These are phyloP conservation scores for Choanephora cucurbitarum DNA, from an alignment of 371 early-diverging fungal genomes.

Conservation along the genomic window DNA sequence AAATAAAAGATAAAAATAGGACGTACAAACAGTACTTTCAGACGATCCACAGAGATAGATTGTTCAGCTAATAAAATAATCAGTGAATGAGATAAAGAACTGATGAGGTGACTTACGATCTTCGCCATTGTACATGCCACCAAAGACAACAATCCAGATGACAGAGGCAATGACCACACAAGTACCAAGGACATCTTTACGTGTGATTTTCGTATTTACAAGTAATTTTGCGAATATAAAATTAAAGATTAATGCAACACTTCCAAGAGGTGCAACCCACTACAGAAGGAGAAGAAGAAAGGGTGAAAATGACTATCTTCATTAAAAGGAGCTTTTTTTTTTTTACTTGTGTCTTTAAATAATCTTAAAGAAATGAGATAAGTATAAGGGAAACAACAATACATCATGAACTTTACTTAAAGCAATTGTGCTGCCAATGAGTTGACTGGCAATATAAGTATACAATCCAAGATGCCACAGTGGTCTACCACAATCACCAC, in stretches of 20 bases:
- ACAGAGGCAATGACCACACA: conserved; percentile 66
- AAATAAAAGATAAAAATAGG: conserved; percentile 69
- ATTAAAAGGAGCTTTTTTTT: no score
- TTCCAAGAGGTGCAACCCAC: conserved; percentile 76
- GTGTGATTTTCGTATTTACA: conserved; percentile 67
- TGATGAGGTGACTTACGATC: conserved; percentile 64
- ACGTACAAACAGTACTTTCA: conserved; percentile 60
- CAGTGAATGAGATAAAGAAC: no score
- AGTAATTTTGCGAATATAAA: conserved; percentile 71
- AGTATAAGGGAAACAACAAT: no score
- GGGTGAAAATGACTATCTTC: no score
- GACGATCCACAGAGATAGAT: conserved; percentile 54
- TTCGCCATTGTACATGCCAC: conserved; percentile 64
- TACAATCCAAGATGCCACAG: conserved; percentile 72
- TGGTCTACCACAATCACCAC: conserved; percentile 66
- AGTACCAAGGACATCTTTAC: conserved; percentile 67
- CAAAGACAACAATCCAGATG: conserved; percentile 70
- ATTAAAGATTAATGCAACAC: conserved; percentile 71
- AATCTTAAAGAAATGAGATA: conserved; percentile 48
- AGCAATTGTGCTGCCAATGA: conserved; percentile 71
- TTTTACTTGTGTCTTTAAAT: conserved; percentile 64
- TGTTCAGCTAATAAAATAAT: conserved; percentile 46
- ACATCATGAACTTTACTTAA: conserved; percentile 64
- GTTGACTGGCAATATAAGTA: conserved; percentile 64
- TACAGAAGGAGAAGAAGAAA: conserved; percentile 6